Evolutionary conservation across 495 filamentous ascomycete species (phyloP).

Genomic region (Xylaria castorea): DNA sequence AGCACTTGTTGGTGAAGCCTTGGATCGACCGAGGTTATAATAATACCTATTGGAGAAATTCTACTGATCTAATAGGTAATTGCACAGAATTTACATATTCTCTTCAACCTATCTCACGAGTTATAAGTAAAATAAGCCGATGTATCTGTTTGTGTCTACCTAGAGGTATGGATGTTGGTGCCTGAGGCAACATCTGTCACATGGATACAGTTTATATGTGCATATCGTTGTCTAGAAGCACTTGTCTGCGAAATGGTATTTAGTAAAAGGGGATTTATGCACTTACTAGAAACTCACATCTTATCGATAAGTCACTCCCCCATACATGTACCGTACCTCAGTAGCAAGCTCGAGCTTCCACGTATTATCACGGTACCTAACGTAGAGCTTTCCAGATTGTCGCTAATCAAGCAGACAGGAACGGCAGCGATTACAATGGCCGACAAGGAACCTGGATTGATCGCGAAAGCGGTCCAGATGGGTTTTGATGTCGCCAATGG

Average conservation of each 20-base stretch:
- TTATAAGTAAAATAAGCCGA: too few relatives aligned
- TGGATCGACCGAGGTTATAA: constrained; percentile 29
- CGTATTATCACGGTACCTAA: constrained; percentile 24
- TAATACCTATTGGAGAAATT: background rate
- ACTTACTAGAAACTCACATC: background rate
- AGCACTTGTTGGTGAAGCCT: constrained; percentile 70
- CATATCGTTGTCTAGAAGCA: background rate
- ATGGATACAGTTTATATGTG: too few relatives aligned
- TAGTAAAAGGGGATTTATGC: background rate
- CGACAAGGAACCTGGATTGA: constrained; percentile 31
- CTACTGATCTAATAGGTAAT: background rate
- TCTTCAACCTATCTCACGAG: background rate
- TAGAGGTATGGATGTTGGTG: too few relatives aligned
- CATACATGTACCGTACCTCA: too few relatives aligned
- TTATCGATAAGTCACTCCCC: background rate
- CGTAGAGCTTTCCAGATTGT: background rate
- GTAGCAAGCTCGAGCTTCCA: background rate
- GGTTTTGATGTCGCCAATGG: constrained; percentile 50
- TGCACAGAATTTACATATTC: background rate
- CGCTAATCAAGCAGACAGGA: background rate
- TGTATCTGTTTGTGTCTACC: too few relatives aligned
- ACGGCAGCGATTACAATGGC: constrained; percentile 31
- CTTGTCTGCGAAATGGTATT: background rate
- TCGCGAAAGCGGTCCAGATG: constrained; percentile 32
- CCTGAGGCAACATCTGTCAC: background rate